These are phyloP conservation scores for Hysterangium stoloniferum DNA, from an alignment of 768 basidiomycete species.

Conservation along the genomic window DNA sequence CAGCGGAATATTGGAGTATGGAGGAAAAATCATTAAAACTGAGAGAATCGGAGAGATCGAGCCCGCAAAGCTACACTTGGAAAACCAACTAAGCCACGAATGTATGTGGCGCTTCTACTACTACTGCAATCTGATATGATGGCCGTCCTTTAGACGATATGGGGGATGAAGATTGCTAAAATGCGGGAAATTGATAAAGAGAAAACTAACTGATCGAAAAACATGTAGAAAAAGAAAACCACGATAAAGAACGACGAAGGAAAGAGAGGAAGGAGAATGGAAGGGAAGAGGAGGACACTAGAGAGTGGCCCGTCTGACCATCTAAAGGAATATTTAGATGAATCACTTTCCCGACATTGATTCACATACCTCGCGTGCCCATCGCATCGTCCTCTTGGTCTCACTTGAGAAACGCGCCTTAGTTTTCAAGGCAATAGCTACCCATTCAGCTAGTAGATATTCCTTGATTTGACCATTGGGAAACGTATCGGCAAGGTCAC, in stretches of 20 bases:
- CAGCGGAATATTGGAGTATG: not conserved
- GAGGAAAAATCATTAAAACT: constrained; percentile 7
- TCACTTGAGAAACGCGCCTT: constrained; percentile 69
- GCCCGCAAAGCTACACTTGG: constrained; percentile 8
- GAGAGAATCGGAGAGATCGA: constrained; percentile 8
- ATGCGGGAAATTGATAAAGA: constrained; percentile 15
- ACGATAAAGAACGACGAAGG: constrained; percentile 12
- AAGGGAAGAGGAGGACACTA: constrained; percentile 24
- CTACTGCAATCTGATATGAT: constrained; percentile 4
- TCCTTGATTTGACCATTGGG: constrained; percentile 75
- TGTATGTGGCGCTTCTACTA: constrained; percentile 6
- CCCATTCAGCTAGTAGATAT: constrained; percentile 70
- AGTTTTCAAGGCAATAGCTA: constrained; percentile 61
- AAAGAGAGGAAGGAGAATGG: constrained; percentile 4
- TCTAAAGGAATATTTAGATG: constrained; percentile 37
- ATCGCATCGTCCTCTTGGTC: constrained; percentile 83
- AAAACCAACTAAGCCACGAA: constrained; percentile 7
- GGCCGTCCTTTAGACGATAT: constrained; percentile 11
- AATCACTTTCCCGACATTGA: not conserved
- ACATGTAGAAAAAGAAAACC: constrained; percentile 14
- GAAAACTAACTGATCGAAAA: constrained; percentile 20
- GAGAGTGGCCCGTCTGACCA: constrained; percentile 76
- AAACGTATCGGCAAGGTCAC: constrained; percentile 89
- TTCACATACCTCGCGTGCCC: constrained; percentile 77
- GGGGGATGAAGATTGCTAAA: constrained; percentile 9